Evolutionary conservation across 768 basidiomycete species (phyloP).

Genomic region (Calocybe cyanea): DNA sequence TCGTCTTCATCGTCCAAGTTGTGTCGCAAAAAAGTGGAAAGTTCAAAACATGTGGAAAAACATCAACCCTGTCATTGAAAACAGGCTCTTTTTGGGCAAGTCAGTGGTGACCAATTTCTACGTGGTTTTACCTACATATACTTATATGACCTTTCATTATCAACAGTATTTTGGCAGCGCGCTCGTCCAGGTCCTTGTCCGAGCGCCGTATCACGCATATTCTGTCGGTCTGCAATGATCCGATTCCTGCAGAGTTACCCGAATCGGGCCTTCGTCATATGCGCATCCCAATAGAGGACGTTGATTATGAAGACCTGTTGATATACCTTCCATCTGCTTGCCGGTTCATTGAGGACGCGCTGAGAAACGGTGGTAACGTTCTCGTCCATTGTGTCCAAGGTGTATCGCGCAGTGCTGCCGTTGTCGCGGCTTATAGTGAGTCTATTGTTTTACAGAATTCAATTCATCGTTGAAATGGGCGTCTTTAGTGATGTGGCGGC

Average conservation of each 20-base stretch:
- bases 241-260: constrained; percentile 66
- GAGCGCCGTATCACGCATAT: constrained; percentile 79
- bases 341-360: constrained; percentile 61
- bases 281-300: constrained; percentile 67
- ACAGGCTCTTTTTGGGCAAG: constrained; percentile 72
- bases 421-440: constrained; percentile 77
- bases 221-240: constrained; percentile 71
- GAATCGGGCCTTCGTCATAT: constrained; percentile 67
- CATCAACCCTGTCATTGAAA: constrained; percentile 62
- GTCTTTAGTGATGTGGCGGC: constrained; percentile 61
- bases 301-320: constrained; percentile 66
- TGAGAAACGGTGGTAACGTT: constrained; percentile 54
- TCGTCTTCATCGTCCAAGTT: constrained; percentile 14
- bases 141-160: constrained; percentile 17
- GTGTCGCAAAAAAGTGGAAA: constrained; percentile 15
- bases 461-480: constrained; percentile 11
- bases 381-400: constrained; percentile 69
- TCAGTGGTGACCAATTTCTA: constrained; percentile 35
- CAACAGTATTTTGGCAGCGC: constrained; percentile 63
- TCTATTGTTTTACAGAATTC: constrained; percentile 4
- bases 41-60: constrained; percentile 56
- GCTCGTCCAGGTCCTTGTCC: constrained; percentile 64
- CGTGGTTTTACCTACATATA: constrained; percentile 11
- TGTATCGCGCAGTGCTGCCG: constrained; percentile 61
- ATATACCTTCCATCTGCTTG: constrained; percentile 64